A percentile compares a stretch with the other conserved stretches of the same genome.
Evolutionary conservation across 345 rosid species (phyloP).

Genomic region (Odontarrhena argentea): DNA sequence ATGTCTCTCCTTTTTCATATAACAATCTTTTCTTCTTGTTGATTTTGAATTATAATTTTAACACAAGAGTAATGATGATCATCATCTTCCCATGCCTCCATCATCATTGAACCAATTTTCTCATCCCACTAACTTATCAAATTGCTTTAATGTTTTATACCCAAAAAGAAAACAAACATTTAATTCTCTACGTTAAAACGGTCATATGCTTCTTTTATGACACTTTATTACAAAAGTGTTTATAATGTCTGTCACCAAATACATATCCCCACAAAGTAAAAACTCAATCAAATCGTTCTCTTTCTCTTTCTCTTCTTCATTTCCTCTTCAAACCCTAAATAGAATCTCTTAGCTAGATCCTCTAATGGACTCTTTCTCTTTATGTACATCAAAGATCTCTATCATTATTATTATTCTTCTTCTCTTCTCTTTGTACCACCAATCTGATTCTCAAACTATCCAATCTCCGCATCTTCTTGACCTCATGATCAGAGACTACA

Average conservation of each 20-base stretch:
- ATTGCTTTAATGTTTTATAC: slow-evolving; percentile 27
- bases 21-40: background rate
- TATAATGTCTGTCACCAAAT: slow-evolving; percentile 31
- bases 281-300: slow-evolving; percentile 18
- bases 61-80: slow-evolving; percentile 36
- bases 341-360: slow-evolving; percentile 16
- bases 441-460: slow-evolving; percentile 50
- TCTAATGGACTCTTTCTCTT: slow-evolving; percentile 38
- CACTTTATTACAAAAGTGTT: slow-evolving; percentile 25
- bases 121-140: slow-evolving; percentile 28
- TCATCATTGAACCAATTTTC: slow-evolving; percentile 40
- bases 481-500: slow-evolving; percentile 76
- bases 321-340: slow-evolving; percentile 24
- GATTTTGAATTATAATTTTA: slow-evolving; percentile 17
- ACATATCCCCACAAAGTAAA: slow-evolving; percentile 30
- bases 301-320: slow-evolving; percentile 29
- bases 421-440: slow-evolving; percentile 33
- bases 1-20: slow-evolving; percentile 20
- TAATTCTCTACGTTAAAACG: slow-evolving; percentile 29
- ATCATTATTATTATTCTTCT: slow-evolving; percentile 28
- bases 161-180: background rate
- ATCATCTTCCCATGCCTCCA: slow-evolving; percentile 40
- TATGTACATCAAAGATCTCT: slow-evolving; percentile 8
- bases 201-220: slow-evolving; percentile 27
- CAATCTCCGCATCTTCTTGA: slow-evolving; percentile 64